Base-by-base conservation (phyloP, 805 yeast genomes). In the Wickerhamiella sergipiensis region DNA sequence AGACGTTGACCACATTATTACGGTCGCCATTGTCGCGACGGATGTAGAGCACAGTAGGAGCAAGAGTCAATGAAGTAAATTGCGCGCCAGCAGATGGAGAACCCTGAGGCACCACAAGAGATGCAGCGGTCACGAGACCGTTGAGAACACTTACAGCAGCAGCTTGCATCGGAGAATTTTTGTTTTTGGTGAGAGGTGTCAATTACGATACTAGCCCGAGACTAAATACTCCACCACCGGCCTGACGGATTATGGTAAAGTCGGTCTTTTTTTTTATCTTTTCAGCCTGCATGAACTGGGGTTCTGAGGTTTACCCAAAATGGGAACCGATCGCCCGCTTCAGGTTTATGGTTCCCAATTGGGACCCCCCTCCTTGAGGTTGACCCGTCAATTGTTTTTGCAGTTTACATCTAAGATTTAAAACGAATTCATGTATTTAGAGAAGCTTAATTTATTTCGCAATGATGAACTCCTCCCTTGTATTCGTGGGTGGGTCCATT, bases 1-100 rank as follows among this genome's bases (percentile, higher is more conserved):
- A 79, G 1, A 79, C 79, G 55, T 75, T 76, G 45, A 78, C 71
- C 17, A 65, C 61, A 19, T 72, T 68, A 50, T 68, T 69, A 49
- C 70, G 68, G 55, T 72, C 74, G 17, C 64, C 67, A 53, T 77
- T 69, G 50, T 76, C 79, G 39, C 76, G 69, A 52, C 83, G 73
- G 26, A 79, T 65, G 59, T 68, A 73, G 53, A 66, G 68, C 1
- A 72, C 70, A n/a, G 60, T 63, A 15, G 76, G 57, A 23, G 47
- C 15, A 1, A 18, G 1, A 9, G 26, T 9, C 10, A 55, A 38
- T 15, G 50, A 31, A 3, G 43, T 24, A 10, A 17, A 40, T 17
- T 40, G 43, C 10, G n/a, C 43, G n/a, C 21, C 24, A 40, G 43
- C 15, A 12, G 43, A 18, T 8, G 17, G 6, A 6, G 40, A 17